Percentiles rank a stretch among this genome's conserved stretches.
phyloP scores from a whole-genome alignment of 164 flowering plant species.

The Aristolochia contorta region DNA sequence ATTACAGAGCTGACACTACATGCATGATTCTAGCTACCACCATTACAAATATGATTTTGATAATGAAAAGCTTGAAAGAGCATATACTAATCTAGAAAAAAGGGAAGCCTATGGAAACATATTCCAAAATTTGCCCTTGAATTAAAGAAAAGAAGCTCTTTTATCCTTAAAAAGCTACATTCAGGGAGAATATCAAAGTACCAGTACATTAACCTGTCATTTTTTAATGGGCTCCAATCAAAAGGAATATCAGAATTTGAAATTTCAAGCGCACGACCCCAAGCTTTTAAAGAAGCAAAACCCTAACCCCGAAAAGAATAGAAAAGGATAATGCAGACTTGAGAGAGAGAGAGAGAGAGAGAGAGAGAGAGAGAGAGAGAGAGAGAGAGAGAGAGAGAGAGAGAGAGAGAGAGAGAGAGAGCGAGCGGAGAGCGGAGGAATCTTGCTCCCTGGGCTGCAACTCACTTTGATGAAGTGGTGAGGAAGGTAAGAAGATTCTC shows the following conservation, averaged over 20 bases:
- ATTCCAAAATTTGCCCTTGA: not conserved
- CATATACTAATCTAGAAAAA: not conserved
- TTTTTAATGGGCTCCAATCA: not conserved
- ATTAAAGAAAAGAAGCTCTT: constrained; percentile 1
- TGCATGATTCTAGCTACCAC: constrained; percentile 1
- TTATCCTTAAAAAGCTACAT: constrained; percentile 1
- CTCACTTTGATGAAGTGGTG: constrained; percentile 5
- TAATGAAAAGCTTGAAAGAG: constrained; percentile 1
- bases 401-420: constrained; percentile 1
- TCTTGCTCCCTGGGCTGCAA: not conserved
- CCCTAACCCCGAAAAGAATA: not conserved
- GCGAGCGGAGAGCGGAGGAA: not conserved
- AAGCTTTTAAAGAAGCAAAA: not conserved
- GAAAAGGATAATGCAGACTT: not conserved
- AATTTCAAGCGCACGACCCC: not conserved
- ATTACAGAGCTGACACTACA: not conserved
- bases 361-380: too few species aligned
- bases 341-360: constrained; percentile 2
- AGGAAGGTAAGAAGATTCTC: constrained; percentile 5
- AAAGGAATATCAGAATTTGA: not conserved
- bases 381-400: not conserved
- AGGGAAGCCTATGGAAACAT: not conserved
- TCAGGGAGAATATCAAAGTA: constrained; percentile 1
- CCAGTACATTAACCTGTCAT: not conserved
- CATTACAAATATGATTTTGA: not conserved